Evolutionary conservation across 805 yeast species (phyloP).

Genomic region (Debaryomyces castellii): DNA sequence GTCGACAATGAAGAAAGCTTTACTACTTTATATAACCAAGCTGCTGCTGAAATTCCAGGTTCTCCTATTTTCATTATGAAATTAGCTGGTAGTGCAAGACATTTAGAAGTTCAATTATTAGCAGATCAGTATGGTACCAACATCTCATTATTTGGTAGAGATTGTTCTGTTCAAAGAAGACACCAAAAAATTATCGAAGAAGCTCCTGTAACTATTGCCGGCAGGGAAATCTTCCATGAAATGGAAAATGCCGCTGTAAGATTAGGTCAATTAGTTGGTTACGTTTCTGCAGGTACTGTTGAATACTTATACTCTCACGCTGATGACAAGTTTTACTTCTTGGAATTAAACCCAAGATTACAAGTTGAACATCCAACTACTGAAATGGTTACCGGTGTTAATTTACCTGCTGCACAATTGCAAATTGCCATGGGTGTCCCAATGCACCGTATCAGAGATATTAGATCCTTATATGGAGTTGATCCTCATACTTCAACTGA

Average conservation of each 20-base stretch:
- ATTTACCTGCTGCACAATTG: conserved; percentile 96
- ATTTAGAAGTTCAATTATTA: conserved; percentile 93
- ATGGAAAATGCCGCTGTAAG: conserved; percentile 99
- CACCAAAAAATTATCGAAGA: conserved; percentile 99
- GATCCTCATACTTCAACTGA: conserved; percentile 91
- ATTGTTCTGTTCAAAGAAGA: conserved; percentile 99
- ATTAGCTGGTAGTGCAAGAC: conserved; percentile 96
- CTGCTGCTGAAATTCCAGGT: conserved; percentile 97
- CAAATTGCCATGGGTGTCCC: conserved; percentile 99
- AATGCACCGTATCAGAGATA: conserved; percentile 90
- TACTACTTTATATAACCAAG: conserved; percentile 77
- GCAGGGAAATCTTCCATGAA: conserved; percentile 73
- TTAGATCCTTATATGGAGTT: conserved; percentile 89
- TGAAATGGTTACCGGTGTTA: conserved; percentile 98
- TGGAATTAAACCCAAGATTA: conserved; percentile 96
- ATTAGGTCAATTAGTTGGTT: conserved; percentile 94
- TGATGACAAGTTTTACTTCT: conserved; percentile 92
- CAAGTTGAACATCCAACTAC: conserved; percentile 99
- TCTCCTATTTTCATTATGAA: conserved; percentile 98
- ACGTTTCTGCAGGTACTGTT: conserved; percentile 98
- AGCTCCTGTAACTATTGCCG: conserved; percentile 97
- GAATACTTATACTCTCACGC: conserved; percentile 93
- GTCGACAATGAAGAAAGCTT: conserved; percentile 85
- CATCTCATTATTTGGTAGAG: conserved; percentile 96
- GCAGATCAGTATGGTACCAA: conserved; percentile 99